Evolutionary conservation across 371 early-diverging fungal species (phyloP), one percentile per base, ranked within the genome.

Genomic region (Spiromyces aspiralis): DNA sequence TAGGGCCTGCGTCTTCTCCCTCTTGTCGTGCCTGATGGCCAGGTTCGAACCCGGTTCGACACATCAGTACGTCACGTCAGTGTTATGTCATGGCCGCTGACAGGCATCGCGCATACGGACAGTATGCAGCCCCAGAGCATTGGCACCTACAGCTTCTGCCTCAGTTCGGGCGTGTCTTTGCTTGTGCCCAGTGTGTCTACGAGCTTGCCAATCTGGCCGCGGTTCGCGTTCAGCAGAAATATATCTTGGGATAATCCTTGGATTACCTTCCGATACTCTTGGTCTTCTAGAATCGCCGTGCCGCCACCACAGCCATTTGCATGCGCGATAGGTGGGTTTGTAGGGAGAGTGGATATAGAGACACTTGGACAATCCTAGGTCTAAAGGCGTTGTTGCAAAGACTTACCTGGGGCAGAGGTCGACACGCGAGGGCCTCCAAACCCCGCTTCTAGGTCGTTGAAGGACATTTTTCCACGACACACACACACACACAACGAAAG

Each of bases 1-100:
- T 43, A 87, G 71, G n/a, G 76, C 80, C 42, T 86, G 71, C 10
- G 92, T 92, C 23, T 70, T 66, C 47, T 90, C 88, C 12, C 86
- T 90, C 44, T 86, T 67, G 45, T 74, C 73, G 68, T 88, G 87
- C 41, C 90, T 87, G 54, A 54, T 58, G n/a, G n/a, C n/a, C n/a
- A n/a, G n/a, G n/a, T n/a, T n/a, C n/a, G n/a, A n/a, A n/a, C n/a
- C n/a, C n/a, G n/a, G n/a, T n/a, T n/a, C n/a, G n/a, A n/a, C n/a
- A n/a, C n/a, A n/a, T n/a, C n/a, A n/a, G n/a, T n/a, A n/a, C n/a
- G n/a, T n/a, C n/a, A n/a, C n/a, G n/a, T n/a, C n/a, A n/a, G n/a
- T n/a, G n/a, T n/a, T n/a, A n/a, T n/a, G n/a, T n/a, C n/a, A n/a
- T n/a, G n/a, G n/a, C n/a, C n/a, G n/a, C n/a, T n/a, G n/a, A n/a